These are phyloP conservation scores for Kalaharituber pfeilii DNA, from an alignment of 2,329 filamentous ascomycete genomes.

Conservation along the genomic window DNA sequence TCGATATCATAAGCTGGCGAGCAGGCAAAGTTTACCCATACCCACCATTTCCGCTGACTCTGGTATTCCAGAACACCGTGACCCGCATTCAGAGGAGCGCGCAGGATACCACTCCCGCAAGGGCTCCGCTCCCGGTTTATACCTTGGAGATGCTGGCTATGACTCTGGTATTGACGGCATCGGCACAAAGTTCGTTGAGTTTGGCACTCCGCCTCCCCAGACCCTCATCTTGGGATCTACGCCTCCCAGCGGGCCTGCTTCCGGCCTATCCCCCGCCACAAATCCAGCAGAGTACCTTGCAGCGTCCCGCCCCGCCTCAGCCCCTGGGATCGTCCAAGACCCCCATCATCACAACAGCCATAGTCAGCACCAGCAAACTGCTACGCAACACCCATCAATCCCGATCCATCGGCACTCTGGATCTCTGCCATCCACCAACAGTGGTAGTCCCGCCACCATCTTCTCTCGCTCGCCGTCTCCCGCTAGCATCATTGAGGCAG, in stretches of 20 bases:
- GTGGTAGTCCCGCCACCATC: not conserved
- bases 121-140: not conserved
- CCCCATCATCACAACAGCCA: not conserved
- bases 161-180: not conserved
- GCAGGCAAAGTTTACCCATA: not conserved
- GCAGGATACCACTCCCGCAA: not conserved
- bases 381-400: not conserved
- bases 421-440: not conserved
- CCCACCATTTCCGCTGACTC: not conserved
- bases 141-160: not conserved
- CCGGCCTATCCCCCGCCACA: not conserved
- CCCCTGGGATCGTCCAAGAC: not conserved
- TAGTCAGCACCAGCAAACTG: not conserved
- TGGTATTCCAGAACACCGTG: not conserved
- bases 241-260: not conserved
- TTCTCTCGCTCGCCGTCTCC: not conserved
- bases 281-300: slow-evolving; percentile 12
- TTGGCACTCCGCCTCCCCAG: not conserved
- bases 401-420: not conserved
- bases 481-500: not conserved
- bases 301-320: slow-evolving; percentile 2
- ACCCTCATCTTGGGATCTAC: not conserved
- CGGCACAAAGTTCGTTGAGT: not conserved
- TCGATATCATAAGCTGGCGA: not conserved
- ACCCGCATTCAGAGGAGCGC: not conserved